phyloP scores from a whole-genome alignment of 2,329 filamentous ascomycete species.

The Fusarium redolens region DNA sequence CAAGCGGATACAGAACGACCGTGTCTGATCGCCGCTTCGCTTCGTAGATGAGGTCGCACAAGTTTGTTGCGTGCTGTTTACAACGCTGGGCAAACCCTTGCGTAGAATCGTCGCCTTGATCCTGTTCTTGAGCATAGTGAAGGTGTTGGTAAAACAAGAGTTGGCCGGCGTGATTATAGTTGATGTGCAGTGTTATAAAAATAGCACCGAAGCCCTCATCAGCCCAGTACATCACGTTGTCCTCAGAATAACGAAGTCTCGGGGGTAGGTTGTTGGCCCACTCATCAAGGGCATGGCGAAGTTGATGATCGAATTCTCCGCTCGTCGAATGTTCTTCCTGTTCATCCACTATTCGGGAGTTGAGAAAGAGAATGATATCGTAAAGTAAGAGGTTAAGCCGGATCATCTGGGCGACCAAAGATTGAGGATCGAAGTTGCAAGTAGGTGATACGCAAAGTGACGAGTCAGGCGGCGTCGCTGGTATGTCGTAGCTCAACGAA shows the following conservation, averaged over 20 bases:
- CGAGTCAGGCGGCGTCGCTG: neutral
- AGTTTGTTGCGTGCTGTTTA: neutral
- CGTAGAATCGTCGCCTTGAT: neutral
- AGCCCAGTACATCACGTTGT: neutral
- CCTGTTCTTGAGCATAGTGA: neutral
- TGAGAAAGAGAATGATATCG: neutral
- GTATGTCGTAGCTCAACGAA: neutral
- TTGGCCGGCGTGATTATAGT: neutral
- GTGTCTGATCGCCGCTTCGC: neutral
- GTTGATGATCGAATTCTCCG: neutral
- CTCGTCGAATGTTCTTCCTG: neutral
- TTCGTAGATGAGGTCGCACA: neutral
- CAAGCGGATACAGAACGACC: neutral
- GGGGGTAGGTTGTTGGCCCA: neutral
- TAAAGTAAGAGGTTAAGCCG: neutral
- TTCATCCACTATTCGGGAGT: neutral
- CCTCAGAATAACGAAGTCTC: neutral
- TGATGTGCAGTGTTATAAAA: neutral
- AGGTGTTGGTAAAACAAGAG: conserved; percentile 1
- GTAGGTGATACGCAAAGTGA: neutral
- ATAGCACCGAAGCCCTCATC: neutral
- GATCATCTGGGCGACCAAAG: neutral
- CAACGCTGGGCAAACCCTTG: neutral
- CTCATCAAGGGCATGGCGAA: neutral
- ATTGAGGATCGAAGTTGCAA: neutral